Conservation (phyloP, 2,329 filamentous ascomycete species). For the Alternaria sp. region DNA sequence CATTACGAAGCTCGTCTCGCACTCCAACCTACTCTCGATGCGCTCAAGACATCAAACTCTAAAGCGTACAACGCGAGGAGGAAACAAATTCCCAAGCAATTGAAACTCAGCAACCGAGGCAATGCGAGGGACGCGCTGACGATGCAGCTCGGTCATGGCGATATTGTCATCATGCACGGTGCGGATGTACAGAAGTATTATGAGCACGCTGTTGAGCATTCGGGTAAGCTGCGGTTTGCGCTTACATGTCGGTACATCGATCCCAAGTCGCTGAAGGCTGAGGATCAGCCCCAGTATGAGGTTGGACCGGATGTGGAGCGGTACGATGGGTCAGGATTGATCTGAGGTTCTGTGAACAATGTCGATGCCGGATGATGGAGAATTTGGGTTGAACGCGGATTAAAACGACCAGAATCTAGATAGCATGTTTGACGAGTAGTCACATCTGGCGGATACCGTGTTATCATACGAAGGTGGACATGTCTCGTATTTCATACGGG, state of each 20-base stretch:
- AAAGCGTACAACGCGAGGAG: conserved; percentile 32
- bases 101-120: conserved; percentile 41
- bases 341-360: not conserved
- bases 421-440: not conserved
- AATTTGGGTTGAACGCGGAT: not conserved
- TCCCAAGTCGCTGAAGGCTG: conserved; percentile 50
- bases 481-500: not conserved
- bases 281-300: conserved; percentile 49
- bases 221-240: conserved; percentile 62
- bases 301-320: conserved; percentile 43
- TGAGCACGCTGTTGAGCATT: conserved; percentile 63
- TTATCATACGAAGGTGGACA: not conserved
- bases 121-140: conserved; percentile 49
- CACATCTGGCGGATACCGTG: not conserved
- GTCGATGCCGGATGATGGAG: too few relatives aligned
- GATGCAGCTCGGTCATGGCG: conserved; percentile 65
- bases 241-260: conserved; percentile 63
- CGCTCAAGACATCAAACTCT: conserved; percentile 23
- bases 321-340: conserved; percentile 44
- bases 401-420: not conserved
- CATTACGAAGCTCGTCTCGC: conserved; percentile 45
- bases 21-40: conserved; percentile 37
- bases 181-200: conserved; percentile 64
- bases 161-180: conserved; percentile 70
- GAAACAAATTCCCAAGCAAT: conserved; percentile 47